Conservation (phyloP, 352 stramenopile species). For the Aphanomyces astaci region DNA sequence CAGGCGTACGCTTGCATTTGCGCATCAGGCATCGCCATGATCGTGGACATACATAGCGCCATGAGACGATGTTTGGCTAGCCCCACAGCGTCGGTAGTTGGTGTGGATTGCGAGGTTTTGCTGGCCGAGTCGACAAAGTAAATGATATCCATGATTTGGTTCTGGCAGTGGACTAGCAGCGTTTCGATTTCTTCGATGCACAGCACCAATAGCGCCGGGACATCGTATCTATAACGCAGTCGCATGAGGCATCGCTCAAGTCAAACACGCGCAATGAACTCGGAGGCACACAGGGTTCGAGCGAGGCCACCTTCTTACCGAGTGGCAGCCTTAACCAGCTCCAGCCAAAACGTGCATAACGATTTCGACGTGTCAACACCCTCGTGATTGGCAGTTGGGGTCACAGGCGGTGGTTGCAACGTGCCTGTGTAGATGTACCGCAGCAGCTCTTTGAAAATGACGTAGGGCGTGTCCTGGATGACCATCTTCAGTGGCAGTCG, state of each 20-base stretch:
- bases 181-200: conserved; percentile 10
- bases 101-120: not conserved
- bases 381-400: not conserved
- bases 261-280: no score
- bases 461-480: conserved; percentile 71
- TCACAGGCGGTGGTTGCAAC: not conserved
- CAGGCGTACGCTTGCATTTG: conserved; percentile 17
- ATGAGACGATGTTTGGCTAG: conserved; percentile 3
- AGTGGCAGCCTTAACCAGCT: conserved; percentile 10
- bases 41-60: conserved; percentile 12
- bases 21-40: conserved; percentile 14
- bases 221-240: conserved; percentile 19
- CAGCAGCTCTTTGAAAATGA: conserved; percentile 58
- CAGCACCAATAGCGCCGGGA: conserved; percentile 6
- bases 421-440: conserved; percentile 77
- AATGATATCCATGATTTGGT: conserved; percentile 18
- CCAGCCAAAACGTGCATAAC: conserved; percentile 12
- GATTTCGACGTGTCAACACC: not conserved
- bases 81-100: not conserved
- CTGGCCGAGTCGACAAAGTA: conserved; percentile 21
- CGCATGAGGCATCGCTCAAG: not conserved
- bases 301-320: not conserved
- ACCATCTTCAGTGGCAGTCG: conserved; percentile 76
- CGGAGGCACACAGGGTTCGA: no score
- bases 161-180: not conserved